These are phyloP conservation scores for Cyanidium caldarium DNA, from an alignment of 23 red algal species.

Conservation along the genomic window DNA sequence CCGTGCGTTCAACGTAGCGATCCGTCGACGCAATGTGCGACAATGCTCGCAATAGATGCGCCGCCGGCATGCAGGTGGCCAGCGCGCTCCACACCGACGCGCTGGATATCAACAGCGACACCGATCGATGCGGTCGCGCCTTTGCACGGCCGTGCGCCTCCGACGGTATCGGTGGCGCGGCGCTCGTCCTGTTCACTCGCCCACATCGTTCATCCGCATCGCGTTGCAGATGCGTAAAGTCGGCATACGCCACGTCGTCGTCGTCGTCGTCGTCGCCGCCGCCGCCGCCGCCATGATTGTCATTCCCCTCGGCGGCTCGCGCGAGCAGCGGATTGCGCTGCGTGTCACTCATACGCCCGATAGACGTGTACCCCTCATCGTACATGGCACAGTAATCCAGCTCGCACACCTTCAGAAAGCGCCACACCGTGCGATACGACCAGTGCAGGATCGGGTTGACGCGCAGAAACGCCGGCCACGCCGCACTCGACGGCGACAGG, in stretches of 20 bases:
- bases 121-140: too few relatives aligned
- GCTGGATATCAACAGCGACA: too few relatives aligned
- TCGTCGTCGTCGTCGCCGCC: too few relatives aligned
- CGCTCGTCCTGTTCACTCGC: not conserved
- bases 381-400: slow-evolving; percentile 70
- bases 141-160: too few relatives aligned
- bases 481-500: slow-evolving; percentile 43
- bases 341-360: slow-evolving; percentile 42
- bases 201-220: slow-evolving; percentile 3
- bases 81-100: too few relatives aligned
- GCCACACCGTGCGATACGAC: slow-evolving; percentile 75
- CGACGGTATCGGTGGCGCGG: too few relatives aligned
- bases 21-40: too few relatives aligned
- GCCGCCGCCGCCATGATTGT: too few relatives aligned
- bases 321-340: slow-evolving; percentile 16
- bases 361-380: slow-evolving; percentile 73
- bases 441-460: slow-evolving; percentile 90
- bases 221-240: slow-evolving; percentile 1
- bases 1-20: too few relatives aligned
- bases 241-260: not conserved
- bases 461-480: slow-evolving; percentile 84
- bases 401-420: slow-evolving; percentile 46
- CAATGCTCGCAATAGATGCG: too few relatives aligned
- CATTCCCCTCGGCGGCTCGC: not conserved
- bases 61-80: too few relatives aligned